Conservation (phyloP, 139 green algal genomes). For the Chlamydomonas asymmetrica region DNA sequence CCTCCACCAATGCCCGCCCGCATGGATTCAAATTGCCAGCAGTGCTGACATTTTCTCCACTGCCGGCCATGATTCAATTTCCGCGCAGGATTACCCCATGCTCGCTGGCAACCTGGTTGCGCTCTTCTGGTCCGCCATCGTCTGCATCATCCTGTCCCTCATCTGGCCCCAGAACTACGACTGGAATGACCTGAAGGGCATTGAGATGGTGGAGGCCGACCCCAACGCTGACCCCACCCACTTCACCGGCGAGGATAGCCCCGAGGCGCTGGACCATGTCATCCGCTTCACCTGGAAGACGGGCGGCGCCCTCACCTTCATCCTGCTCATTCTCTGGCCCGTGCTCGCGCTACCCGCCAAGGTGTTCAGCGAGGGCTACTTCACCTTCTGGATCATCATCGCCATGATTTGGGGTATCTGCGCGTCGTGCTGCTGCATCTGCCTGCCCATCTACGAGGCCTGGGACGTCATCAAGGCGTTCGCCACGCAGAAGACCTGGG, state of each 20-base stretch:
- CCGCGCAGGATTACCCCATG: constrained; percentile 90
- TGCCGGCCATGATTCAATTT: constrained; percentile 29
- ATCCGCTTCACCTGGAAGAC: constrained; percentile 46
- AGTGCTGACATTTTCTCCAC: background rate
- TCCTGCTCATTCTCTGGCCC: constrained; percentile 72
- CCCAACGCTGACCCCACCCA: constrained; percentile 28
- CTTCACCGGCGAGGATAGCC: constrained; percentile 39
- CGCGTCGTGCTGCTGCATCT: constrained; percentile 59
- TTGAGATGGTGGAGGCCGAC: constrained; percentile 42
- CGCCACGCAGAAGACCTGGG: background rate
- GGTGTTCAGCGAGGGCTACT: constrained; percentile 63
- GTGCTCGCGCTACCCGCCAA: constrained; percentile 62
- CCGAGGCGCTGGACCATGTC: constrained; percentile 31
- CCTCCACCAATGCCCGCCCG: background rate
- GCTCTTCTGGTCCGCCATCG: constrained; percentile 67
- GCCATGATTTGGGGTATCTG: constrained; percentile 71
- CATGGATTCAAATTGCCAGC: background rate
- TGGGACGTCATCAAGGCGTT: constrained; percentile 34
- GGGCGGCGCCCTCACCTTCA: constrained; percentile 53
- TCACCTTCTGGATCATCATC: constrained; percentile 63
- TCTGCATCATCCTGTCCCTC: constrained; percentile 65
- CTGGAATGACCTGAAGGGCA: constrained; percentile 44
- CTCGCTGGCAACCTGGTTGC: constrained; percentile 83
- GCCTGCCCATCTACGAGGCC: constrained; percentile 67
- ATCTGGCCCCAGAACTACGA: constrained; percentile 56